A percentile compares a stretch with the other conserved stretches of the same genome.
phyloP scores from a whole-genome alignment of 2,329 filamentous ascomycete species.

The Coniochaeta sp. region DNA sequence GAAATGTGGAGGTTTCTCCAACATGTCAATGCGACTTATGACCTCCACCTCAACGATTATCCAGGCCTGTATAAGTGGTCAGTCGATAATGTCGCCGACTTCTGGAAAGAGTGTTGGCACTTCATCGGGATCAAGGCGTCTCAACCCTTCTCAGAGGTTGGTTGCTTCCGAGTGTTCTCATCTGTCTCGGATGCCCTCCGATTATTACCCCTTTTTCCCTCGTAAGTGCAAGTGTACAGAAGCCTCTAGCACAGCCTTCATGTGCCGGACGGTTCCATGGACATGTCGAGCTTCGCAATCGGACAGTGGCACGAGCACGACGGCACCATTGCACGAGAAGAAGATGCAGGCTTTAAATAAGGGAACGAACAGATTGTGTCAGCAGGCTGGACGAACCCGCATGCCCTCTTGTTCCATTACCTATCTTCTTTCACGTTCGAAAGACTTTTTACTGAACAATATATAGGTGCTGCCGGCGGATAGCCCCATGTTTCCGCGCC shows the following conservation, averaged over 20 bases:
- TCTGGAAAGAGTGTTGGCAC: conserved; percentile 84
- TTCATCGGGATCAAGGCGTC: conserved; percentile 71
- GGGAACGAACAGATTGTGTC: not conserved
- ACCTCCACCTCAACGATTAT: conserved; percentile 57
- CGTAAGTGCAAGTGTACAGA: not conserved
- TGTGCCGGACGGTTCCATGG: not conserved
- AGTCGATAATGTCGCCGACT: conserved; percentile 62
- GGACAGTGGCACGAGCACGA: not conserved
- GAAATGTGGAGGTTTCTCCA: conserved; percentile 67
- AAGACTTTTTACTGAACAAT: not conserved
- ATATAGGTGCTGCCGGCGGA: conserved; percentile 58
- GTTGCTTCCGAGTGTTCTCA: conserved; percentile 11
- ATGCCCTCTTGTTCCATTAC: too few relatives aligned
- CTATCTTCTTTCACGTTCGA: not conserved
- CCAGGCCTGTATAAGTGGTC: conserved; percentile 80
- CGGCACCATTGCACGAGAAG: not conserved
- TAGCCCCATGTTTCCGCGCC: conserved; percentile 75
- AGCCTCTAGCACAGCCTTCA: not conserved
- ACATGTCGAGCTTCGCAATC: not conserved
- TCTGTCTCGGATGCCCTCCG: not conserved
- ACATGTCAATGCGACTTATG: conserved; percentile 60
- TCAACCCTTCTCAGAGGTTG: conserved; percentile 51
- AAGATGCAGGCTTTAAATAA: too few relatives aligned
- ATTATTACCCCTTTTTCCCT: not conserved
- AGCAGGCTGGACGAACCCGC: too few relatives aligned